Percentiles rank a stretch among this genome's conserved stretches.
These are phyloP conservation scores for Psilocybe mexicana DNA, from an alignment of 1,284 basidiomycete species.

Conservation along the genomic window DNA sequence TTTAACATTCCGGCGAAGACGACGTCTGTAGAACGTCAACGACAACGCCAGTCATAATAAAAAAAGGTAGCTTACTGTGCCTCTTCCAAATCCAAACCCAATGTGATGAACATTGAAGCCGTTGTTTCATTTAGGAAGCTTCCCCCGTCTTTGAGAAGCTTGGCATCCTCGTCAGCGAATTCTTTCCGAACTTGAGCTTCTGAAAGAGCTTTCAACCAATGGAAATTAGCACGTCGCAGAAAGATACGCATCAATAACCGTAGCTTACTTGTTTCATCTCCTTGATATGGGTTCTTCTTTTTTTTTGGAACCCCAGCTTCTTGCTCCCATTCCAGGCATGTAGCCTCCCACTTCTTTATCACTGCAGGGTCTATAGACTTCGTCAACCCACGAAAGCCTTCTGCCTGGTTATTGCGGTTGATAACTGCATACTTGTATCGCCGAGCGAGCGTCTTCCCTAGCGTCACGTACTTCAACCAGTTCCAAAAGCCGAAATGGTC, in stretches of 20 bases:
- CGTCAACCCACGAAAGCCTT: slow-evolving; percentile 3
- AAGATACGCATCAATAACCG: too few relatives aligned
- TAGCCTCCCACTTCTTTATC: slow-evolving; percentile 3
- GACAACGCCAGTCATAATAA: background rate
- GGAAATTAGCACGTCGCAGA: too few relatives aligned
- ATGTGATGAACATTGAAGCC: slow-evolving; percentile 6
- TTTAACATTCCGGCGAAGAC: too few relatives aligned
- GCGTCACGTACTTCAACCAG: slow-evolving; percentile 13
- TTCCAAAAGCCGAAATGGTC: slow-evolving; percentile 16
- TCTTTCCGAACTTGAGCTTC: slow-evolving; percentile 14
- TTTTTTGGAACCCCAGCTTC: too few relatives aligned
- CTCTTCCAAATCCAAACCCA: slow-evolving; percentile 11
- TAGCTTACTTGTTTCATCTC: background rate
- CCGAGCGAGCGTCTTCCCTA: slow-evolving; percentile 1
- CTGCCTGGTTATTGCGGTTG: slow-evolving; percentile 5
- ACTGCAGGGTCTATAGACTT: background rate
- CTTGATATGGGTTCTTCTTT: slow-evolving; percentile 5
- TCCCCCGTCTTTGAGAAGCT: background rate
- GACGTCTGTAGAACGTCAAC: too few relatives aligned
- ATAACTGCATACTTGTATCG: slow-evolving; percentile 4
- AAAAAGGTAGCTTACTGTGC: slow-evolving; percentile 8
- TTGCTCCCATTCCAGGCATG: slow-evolving; percentile 8
- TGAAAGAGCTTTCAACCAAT: background rate
- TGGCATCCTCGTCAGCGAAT: slow-evolving; percentile 11
- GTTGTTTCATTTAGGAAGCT: slow-evolving; percentile 1